Percentiles rank a stretch among this genome's conserved stretches.
Evolutionary conservation across 2,329 filamentous ascomycete genomes (phyloP).

Genomic region (Grosmannia serpens): DNA sequence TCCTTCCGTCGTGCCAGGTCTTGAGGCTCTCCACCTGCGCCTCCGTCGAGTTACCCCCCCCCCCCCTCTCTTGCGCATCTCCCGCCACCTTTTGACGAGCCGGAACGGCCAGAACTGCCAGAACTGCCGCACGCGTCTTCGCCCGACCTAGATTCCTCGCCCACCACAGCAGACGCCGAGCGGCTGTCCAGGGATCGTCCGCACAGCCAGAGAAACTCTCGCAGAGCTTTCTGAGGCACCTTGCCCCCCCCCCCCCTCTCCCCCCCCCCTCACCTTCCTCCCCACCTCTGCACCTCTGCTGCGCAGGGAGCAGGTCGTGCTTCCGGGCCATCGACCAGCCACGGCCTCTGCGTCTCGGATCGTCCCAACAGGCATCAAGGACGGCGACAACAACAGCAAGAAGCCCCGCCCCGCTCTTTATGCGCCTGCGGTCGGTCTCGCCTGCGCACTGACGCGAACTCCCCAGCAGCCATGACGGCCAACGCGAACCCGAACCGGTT

Average conservation of each 20-base stretch:
- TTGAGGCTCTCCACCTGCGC: background rate
- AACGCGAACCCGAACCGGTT: constrained; percentile 42
- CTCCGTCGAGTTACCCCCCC: background rate
- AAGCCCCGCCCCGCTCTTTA: background rate
- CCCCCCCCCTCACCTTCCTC: background rate
- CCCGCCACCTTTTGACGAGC: background rate
- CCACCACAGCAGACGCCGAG: too few species aligned
- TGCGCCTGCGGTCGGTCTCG: background rate
- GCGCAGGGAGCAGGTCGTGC: background rate
- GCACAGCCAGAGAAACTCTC: too few species aligned
- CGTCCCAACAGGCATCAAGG: background rate
- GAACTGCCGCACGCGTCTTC: background rate
- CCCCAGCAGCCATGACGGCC: constrained; percentile 29
- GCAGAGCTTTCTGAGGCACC: background rate
- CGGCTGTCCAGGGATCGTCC: too few species aligned
- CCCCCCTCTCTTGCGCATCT: background rate
- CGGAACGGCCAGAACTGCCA: background rate
- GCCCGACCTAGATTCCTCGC: too few species aligned
- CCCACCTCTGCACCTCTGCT: background rate
- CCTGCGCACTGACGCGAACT: background rate
- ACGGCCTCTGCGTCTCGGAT: too few species aligned
- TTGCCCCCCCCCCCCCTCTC: background rate
- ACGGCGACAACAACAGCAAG: background rate
- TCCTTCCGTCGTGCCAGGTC: background rate
- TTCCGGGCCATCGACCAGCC: background rate